These are phyloP conservation scores for Kodamaea ohmeri DNA, from an alignment of 1,139 yeast species.

Conservation along the genomic window DNA sequence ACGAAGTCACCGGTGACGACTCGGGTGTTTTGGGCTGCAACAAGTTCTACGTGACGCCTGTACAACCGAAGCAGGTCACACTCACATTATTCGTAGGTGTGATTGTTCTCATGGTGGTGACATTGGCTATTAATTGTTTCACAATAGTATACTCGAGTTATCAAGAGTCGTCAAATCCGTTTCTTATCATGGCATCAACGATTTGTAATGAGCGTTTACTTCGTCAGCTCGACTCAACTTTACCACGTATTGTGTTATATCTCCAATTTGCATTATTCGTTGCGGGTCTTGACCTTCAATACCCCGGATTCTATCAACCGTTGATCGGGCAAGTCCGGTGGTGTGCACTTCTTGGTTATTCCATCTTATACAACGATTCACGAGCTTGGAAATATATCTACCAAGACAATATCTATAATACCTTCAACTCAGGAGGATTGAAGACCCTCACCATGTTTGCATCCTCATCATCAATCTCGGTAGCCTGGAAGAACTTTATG, in stretches of 20 bases:
- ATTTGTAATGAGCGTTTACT: conserved; percentile 59
- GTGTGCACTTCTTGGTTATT: conserved; percentile 38
- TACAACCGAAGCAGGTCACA: conserved; percentile 30
- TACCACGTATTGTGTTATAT: conserved; percentile 47
- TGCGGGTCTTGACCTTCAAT: conserved; percentile 53
- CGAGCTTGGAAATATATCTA: conserved; percentile 4
- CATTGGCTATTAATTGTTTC: conserved; percentile 42
- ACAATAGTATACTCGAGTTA: conserved; percentile 53
- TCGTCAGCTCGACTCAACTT: conserved; percentile 56
- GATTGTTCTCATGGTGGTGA: conserved; percentile 37
- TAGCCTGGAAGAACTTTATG: conserved; percentile 47
- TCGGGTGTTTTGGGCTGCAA: conserved; percentile 48
- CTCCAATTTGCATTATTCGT: conserved; percentile 59
- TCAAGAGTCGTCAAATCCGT: conserved; percentile 61
- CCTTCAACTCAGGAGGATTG: conserved; percentile 34
- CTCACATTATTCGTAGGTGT: conserved; percentile 40
- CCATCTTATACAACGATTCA: conserved; percentile 14
- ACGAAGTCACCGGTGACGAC: conserved; percentile 22
- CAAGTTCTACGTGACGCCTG: conserved; percentile 50
- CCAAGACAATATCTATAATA: conserved; percentile 35
- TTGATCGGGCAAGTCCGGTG: conserved; percentile 39
- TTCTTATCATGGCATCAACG: conserved; percentile 55
- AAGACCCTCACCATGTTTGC: conserved; percentile 30
- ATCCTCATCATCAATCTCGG: conserved; percentile 23
- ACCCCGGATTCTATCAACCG: conserved; percentile 68